Base-by-base conservation (phyloP, 139 green algal species). In the Chlorella sp. region DNA sequence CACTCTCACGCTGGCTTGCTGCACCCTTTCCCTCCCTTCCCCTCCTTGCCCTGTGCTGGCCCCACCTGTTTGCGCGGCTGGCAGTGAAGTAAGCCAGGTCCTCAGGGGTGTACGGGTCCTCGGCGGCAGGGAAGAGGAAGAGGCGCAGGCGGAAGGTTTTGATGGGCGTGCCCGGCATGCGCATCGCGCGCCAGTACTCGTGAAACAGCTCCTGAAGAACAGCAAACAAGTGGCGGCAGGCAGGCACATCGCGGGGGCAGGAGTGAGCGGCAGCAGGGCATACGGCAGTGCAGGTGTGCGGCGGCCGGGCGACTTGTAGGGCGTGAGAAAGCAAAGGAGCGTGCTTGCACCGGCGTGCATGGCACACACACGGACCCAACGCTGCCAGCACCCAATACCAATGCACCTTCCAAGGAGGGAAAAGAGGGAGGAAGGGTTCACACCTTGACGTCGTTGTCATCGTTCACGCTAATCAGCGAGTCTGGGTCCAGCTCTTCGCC, bases 391-490 rank as follows among this genome's bases (percentile, higher is more conserved):
- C 39, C 19, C 77, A 82, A 39, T 37, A 76, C 28, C 77, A 83
- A 9, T 36, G 15, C 73, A 80, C 3, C 73, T 42, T 19, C 12
- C 28, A 36, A 82, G 34, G 28, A 2, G 39, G 61, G 34, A 40
- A 34, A 15, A 28, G 11, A 14, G 24, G 26, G 26, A 30, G 11
- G 32, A 32, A 36, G 26, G 7, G 28, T 28, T 32, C 88, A 3
- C 89, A 96, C 96, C 94, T 95, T 89, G 61, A 98, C 83, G 83
- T 98, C 96, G 77, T 92, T 92, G 83, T 98, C 95, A 82, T 96
- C 96, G 60, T 93, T 89, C 4, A 98, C 93, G 24, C 91, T 92
- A 73, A 98, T 95, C 12, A 98, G 94, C 21, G 89, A 85, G 42
- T 97, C 93, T 0, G 94, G 94, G 73, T 95, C 93, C 69, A 98